Evolutionary conservation across 225 moss, liverwort and hornwort species (phyloP).

Genomic region (Marchantia polymorpha): DNA sequence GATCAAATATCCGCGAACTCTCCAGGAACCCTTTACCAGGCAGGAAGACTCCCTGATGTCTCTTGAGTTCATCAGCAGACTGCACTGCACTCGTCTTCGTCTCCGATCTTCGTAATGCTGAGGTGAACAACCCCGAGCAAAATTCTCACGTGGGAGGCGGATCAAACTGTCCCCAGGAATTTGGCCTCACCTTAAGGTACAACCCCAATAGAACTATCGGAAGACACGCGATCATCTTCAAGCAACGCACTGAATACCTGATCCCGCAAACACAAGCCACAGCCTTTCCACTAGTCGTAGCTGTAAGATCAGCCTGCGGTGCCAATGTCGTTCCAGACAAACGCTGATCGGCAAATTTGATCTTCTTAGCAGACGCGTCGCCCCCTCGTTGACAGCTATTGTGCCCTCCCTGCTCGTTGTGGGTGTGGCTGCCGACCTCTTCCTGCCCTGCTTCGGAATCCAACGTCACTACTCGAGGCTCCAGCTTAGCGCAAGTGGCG

Average conservation of each 20-base stretch:
- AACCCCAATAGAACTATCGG: slow-evolving; percentile 2
- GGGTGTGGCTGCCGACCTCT: not conserved
- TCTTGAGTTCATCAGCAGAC: not conserved
- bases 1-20: too few species aligned
- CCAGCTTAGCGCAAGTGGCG: not conserved
- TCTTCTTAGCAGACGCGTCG: not conserved
- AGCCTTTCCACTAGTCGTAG: not conserved
- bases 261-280: not conserved
- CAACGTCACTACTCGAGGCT: not conserved
- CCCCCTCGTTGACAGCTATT: not conserved
- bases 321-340: not conserved
- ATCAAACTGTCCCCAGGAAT: not conserved
- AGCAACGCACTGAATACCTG: not conserved
- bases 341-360: not conserved
- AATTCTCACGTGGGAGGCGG: slow-evolving; percentile 3
- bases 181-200: not conserved
- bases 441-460: not conserved
- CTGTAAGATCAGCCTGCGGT: not conserved
- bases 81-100: not conserved
- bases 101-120: not conserved
- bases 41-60: too few species aligned
- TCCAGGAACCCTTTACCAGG: too few species aligned
- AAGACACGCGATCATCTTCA: slow-evolving; percentile 6
- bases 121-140: not conserved
- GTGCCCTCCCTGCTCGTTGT: not conserved